Conservation (phyloP, 2,329 filamentous ascomycete genomes). For the Boeremia lycopersici region DNA sequence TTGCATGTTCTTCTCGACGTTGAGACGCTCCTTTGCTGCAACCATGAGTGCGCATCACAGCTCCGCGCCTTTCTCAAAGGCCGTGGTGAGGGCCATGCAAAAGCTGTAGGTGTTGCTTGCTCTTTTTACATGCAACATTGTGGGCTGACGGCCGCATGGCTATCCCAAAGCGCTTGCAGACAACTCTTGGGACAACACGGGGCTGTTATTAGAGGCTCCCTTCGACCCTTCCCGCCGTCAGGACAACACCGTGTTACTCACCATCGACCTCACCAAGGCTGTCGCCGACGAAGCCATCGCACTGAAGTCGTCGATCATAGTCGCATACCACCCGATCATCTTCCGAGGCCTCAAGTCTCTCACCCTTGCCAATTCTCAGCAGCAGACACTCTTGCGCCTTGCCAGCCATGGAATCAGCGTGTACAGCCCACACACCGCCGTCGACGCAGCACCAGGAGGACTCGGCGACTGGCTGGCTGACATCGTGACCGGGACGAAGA, state of each 20-base stretch:
- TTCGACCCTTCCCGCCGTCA: constrained; percentile 62
- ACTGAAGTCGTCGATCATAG: constrained; percentile 75
- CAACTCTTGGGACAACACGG: constrained; percentile 95
- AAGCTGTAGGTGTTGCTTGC: constrained; percentile 65
- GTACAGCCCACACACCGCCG: constrained; percentile 93
- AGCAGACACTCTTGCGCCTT: constrained; percentile 80
- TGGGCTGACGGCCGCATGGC: constrained; percentile 52
- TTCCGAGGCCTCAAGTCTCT: constrained; percentile 91
- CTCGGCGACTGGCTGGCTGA: constrained; percentile 95
- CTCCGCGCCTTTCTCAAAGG: constrained; percentile 66
- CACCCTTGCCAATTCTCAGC: constrained; percentile 83
- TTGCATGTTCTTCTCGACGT: constrained; percentile 44
- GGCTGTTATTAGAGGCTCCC: constrained; percentile 73
- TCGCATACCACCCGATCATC: constrained; percentile 97
- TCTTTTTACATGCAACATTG: background rate
- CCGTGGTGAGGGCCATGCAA: constrained; percentile 79
- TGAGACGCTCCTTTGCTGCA: constrained; percentile 38
- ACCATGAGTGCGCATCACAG: constrained; percentile 50
- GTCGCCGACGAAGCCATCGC: constrained; percentile 90
- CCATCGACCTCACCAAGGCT: constrained; percentile 86
- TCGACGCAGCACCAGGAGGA: constrained; percentile 83
- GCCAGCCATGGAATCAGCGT: constrained; percentile 89
- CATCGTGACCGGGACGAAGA: constrained; percentile 69
- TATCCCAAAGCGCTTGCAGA: constrained; percentile 92
- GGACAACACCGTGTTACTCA: constrained; percentile 74